Base-by-base conservation (phyloP, 2,329 filamentous ascomycete species). In the Penicillium sp. region DNA sequence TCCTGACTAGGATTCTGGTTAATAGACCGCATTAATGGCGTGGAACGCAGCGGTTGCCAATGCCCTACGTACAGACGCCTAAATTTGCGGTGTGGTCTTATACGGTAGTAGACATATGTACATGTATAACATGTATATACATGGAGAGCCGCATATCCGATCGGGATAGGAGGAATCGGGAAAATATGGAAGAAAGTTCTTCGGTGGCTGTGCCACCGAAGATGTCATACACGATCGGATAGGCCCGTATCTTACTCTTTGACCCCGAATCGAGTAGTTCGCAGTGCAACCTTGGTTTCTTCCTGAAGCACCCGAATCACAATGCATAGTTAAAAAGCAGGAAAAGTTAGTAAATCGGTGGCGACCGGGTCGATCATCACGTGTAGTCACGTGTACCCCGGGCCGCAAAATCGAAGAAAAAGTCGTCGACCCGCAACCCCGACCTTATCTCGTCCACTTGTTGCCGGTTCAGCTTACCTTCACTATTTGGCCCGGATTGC, bases 341-440 rank as follows among this genome's bases (percentile, higher is more conserved):
- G 19, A 41, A 41, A 41, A 41, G 39, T 41, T 22, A 41, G 19
- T 21, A 14, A 19, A 31, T 31, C 46, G 33, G 48, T 50, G 48
- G 48, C 48, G 24, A 50, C 33, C 48, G 48, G 35, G 48, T 39
- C 16, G 19, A 7, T 21, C 22, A 7, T 37, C 47, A 41, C 31
- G 47, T 24, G 31, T 24, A 10, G 33, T 50, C 48, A 50, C 48
- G 48, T 50, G 37, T 50, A 39, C 48, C 48, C 48, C 48, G 33
- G 33, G 19, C 39, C 39, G 39, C 33, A 50, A 50, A 50, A 41
- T 33, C 21, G 31, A 35, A 50, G 39, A 41, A 41, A 41, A 50
- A 50, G 48, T 50, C 48, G 22, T 41, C 29, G 22, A 33, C 48
- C 35, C 35, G 35, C 29, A 26, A 10, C 19, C 48, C 29, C 33